Evolutionary conservation across 768 basidiomycete genomes (phyloP).

Genomic region (Tricholoma matsutake): DNA sequence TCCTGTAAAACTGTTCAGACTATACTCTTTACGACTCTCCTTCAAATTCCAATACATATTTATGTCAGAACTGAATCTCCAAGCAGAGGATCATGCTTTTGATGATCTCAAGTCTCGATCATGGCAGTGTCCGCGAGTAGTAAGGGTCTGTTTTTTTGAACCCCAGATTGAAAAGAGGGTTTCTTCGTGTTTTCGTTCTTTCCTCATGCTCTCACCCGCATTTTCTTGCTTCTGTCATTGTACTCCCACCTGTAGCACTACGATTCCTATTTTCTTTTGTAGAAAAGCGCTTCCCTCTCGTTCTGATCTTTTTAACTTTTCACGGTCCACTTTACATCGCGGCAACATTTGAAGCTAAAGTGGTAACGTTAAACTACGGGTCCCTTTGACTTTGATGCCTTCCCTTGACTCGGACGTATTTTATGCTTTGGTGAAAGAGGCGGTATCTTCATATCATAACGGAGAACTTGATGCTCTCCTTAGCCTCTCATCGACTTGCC

Average conservation of each 20-base stretch:
- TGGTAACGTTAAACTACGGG: not conserved
- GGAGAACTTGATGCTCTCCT: constrained; percentile 18
- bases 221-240: constrained; percentile 10
- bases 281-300: not conserved
- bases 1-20: not conserved
- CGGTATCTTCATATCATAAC: constrained; percentile 12
- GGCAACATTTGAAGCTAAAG: not conserved
- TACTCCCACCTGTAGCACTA: constrained; percentile 7
- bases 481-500: constrained; percentile 25
- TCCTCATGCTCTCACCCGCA: constrained; percentile 15
- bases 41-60: not conserved
- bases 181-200: constrained; percentile 15
- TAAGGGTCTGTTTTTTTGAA: constrained; percentile 17
- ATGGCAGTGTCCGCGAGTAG: constrained; percentile 2
- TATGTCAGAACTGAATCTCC: not conserved
- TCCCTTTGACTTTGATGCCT: constrained; percentile 11
- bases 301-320: not conserved
- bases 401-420: constrained; percentile 21
- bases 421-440: constrained; percentile 23
- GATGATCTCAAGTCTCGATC: constrained; percentile 13
- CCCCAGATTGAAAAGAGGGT: constrained; percentile 25
- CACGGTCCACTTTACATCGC: not conserved
- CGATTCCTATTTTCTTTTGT: not conserved
- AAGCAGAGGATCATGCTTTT: constrained; percentile 12
- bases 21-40: not conserved